Evolutionary conservation across 2,329 filamentous ascomycete genomes (phyloP).

Genomic region (Colletotrichum sp.): DNA sequence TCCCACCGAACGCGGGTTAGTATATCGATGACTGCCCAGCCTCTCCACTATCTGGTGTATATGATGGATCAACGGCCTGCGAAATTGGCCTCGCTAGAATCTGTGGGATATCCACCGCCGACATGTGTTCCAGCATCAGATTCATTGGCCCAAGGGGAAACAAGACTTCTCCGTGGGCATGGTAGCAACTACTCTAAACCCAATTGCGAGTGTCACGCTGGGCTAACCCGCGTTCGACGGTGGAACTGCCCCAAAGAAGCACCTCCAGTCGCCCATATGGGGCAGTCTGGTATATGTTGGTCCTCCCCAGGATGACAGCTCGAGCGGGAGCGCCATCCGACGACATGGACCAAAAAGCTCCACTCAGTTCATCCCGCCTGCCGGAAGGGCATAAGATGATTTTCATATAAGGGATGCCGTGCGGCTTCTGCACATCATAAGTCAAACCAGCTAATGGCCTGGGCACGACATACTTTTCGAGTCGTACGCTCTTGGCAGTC

Average conservation of each 20-base stretch:
- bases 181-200: background rate
- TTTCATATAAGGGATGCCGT: background rate
- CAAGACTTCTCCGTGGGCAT: background rate
- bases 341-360: background rate
- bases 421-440: conserved; percentile 9
- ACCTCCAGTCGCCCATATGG: background rate
- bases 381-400: background rate
- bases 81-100: background rate
- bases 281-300: background rate
- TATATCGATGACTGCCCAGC: conserved; percentile 16
- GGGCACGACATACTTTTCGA: background rate
- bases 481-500: background rate
- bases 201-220: background rate
- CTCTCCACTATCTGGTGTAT: conserved; percentile 6
- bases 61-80: background rate
- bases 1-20: background rate
- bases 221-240: background rate
- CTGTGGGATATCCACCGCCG: background rate
- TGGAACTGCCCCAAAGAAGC: background rate
- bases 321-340: background rate
- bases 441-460: conserved; percentile 15
- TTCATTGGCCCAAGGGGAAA: background rate
- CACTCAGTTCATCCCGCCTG: background rate
- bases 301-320: background rate
- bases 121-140: background rate